Conservation (phyloP, 192 early-diverging fungal genomes). For the Polychytrium aggregatum region DNA sequence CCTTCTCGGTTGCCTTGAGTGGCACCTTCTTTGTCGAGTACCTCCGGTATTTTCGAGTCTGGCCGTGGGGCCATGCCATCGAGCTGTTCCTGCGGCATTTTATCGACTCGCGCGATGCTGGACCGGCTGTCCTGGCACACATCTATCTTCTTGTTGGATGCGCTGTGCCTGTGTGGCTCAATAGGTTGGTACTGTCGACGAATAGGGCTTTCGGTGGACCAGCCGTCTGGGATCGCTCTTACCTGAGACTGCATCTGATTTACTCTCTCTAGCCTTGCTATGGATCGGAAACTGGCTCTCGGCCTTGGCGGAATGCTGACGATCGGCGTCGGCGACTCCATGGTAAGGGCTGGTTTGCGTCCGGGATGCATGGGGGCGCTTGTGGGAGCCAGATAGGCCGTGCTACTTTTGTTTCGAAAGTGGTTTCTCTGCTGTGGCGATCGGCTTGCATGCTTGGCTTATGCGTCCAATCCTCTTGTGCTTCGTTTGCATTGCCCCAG, state of each 20-base stretch:
- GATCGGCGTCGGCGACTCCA: slow-evolving; percentile 81
- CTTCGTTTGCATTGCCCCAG: slow-evolving; percentile 8
- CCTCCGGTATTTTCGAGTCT: slow-evolving; percentile 64
- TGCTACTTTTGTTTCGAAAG: no score
- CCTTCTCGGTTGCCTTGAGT: slow-evolving; percentile 65
- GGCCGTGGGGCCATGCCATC: slow-evolving; percentile 50
- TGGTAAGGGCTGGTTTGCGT: slow-evolving; percentile 24
- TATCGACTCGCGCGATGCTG: slow-evolving; percentile 74
- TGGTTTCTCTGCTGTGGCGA: no score
- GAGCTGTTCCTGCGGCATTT: slow-evolving; percentile 67
- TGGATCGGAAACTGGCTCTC: slow-evolving; percentile 21
- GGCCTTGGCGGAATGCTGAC: slow-evolving; percentile 71
- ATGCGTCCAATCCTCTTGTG: neutral
- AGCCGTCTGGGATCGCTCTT: neutral
- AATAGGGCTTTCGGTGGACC: neutral
- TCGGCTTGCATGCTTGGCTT: neutral
- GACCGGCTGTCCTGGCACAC: slow-evolving; percentile 75
- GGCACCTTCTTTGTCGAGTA: slow-evolving; percentile 68
- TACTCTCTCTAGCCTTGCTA: no score
- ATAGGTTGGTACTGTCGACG: slow-evolving; percentile 27
- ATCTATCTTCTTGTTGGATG: slow-evolving; percentile 85
- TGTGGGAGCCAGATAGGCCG: neutral
- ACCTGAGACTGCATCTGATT: no score
- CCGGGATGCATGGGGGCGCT: neutral
- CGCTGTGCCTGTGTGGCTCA: slow-evolving; percentile 80